Evolutionary conservation across 345 rosid species (phyloP).

Genomic region (Lumnitzera racemosa): DNA sequence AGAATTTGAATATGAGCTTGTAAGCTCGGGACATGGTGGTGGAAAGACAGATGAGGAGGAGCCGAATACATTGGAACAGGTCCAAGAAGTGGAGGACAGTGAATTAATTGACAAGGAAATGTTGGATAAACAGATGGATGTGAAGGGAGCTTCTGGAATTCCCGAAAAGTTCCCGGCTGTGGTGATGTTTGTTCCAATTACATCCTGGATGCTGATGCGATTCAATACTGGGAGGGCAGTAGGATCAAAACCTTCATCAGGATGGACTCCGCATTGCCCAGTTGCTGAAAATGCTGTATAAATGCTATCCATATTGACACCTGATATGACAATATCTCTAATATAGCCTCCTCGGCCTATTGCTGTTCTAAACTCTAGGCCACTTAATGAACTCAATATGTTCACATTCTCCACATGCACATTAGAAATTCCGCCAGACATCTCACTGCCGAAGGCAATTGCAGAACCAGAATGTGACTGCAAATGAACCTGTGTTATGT

Average conservation of each 20-base stretch:
- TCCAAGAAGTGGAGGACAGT: constrained; percentile 37
- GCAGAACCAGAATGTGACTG: constrained; percentile 68
- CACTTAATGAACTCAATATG: constrained; percentile 42
- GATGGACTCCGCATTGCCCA: constrained; percentile 67
- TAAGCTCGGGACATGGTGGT: constrained; percentile 53
- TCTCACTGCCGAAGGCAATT: constrained; percentile 91
- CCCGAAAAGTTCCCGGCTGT: constrained; percentile 73
- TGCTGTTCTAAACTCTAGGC: constrained; percentile 64
- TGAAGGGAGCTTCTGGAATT: constrained; percentile 59
- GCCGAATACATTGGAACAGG: constrained; percentile 65
- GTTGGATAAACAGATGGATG: constrained; percentile 53
- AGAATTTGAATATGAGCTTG: constrained; percentile 17
- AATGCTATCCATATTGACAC: constrained; percentile 31
- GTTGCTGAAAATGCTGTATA: constrained; percentile 40
- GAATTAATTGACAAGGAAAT: constrained; percentile 39
- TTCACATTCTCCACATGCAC: constrained; percentile 43
- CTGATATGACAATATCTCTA: constrained; percentile 45
- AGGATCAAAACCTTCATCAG: constrained; percentile 66
- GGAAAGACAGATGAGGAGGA: constrained; percentile 69
- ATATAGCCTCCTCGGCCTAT: constrained; percentile 87
- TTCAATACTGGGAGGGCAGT: constrained; percentile 56
- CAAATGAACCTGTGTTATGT: constrained; percentile 52
- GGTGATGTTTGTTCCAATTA: constrained; percentile 48
- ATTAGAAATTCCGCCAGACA: constrained; percentile 89
- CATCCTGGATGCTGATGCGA: constrained; percentile 37